Evolutionary conservation across 192 early-diverging fungal species (phyloP).

Genomic region (Entomortierella beljakovae): DNA sequence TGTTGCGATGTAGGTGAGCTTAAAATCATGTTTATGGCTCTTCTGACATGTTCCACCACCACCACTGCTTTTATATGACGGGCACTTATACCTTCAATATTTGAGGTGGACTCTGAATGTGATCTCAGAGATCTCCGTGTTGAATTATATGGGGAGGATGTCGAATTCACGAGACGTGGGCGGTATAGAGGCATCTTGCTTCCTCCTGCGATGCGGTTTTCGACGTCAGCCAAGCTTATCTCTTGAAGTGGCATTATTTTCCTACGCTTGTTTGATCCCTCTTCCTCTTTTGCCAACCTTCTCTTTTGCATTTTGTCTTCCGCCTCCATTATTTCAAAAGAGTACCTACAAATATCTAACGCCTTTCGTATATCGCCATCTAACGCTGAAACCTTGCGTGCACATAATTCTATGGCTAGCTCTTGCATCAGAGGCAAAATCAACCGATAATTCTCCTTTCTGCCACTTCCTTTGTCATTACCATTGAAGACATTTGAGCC

Average conservation of each 20-base stretch:
- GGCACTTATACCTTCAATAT: too few species aligned
- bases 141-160: too few species aligned
- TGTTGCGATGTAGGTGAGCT: too few species aligned
- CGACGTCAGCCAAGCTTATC: slow-evolving; percentile 26
- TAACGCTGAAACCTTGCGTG: slow-evolving; percentile 87
- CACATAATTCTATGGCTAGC: slow-evolving; percentile 90
- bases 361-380: slow-evolving; percentile 87
- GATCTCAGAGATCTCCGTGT: too few species aligned
- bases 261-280: not conserved
- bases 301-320: slow-evolving; percentile 65
- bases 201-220: slow-evolving; percentile 30
- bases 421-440: slow-evolving; percentile 76
- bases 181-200: not conserved
- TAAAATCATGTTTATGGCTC: too few species aligned
- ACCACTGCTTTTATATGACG: too few species aligned
- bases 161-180: not conserved
- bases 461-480: not conserved
- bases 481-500: not conserved
- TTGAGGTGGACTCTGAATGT: too few species aligned
- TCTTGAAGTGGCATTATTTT: slow-evolving; percentile 14
- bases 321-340: slow-evolving; percentile 83
- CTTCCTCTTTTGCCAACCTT: not conserved
- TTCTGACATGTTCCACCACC: too few species aligned
- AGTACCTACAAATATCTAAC: slow-evolving; percentile 84
- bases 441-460: slow-evolving; percentile 29